Base-by-base conservation (phyloP, 495 filamentous ascomycete species). In the Clavariopsis aquatica region DNA sequence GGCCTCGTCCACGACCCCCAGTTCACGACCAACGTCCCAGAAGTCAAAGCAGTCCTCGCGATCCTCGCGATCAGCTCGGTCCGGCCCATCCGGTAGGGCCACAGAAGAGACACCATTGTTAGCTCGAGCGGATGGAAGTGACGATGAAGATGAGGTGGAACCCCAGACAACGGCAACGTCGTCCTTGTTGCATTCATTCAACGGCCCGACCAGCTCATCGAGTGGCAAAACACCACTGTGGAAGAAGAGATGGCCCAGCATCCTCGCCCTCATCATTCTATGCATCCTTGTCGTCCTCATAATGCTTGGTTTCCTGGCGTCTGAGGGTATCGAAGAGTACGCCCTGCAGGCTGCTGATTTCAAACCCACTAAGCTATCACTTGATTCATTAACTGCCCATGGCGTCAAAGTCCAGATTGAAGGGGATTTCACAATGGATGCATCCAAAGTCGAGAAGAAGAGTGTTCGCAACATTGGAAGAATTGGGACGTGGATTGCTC, bases 281-380 rank as follows among this genome's bases (percentile, higher is more conserved):
- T 81, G 74, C 31, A 56, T 77, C 4, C 71, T 75, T 0, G 69
- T 84, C n/a, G 59, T 87, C 38, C 66, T 88, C 38, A 76, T 82
- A 26, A 83, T 82, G 72, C 80, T 77, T 49, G 92, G 85, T 1
- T 95, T 97, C 78, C 82, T 94, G 52, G 85, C 87, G 1, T 93
- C 94, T 2, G 85, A 85, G 26, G 83, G 87, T 6, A 84, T 93
- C 20, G 86, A 95, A 73, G 83, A 89, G 72, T 98, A 98, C 75
- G 90, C 87, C 7, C 85, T 90, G 72, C 80, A 94, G 73, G 92
- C 94, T 4, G 79, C 87, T 22, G 84, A 92, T 4, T 84, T 98
- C 66, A 84, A 92, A 65, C 87, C 94, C 0, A 90, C 86, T 1
- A 85, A 85, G 70, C 77, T 98, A 6, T 91, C 91, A 1, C 84